phyloP scores from a whole-genome alignment of 306 rosid genomes.

The Cercis canadensis region DNA sequence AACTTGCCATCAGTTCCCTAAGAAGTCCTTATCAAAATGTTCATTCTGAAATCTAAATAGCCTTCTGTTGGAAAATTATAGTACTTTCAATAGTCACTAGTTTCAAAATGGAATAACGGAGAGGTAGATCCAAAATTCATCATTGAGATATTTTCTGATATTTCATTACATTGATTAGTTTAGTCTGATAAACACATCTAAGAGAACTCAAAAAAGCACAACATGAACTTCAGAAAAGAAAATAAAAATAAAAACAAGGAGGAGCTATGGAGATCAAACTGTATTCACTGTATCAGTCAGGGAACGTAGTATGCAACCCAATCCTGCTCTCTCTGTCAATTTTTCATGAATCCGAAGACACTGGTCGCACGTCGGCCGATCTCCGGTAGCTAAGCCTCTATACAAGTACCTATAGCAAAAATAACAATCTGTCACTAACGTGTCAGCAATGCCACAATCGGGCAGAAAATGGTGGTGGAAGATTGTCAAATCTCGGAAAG shows the following conservation, averaged over 20 bases:
- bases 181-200: conserved; percentile 19
- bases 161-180: conserved; percentile 23
- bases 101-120: conserved; percentile 1
- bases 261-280: conserved; percentile 61
- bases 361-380: conserved; percentile 94
- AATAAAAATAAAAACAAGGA: no score
- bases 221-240: background rate
- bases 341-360: conserved; percentile 93
- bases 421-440: background rate
- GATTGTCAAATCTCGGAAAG: background rate
- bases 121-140: conserved; percentile 18
- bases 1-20: no score
- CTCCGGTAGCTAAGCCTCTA: conserved; percentile 94
- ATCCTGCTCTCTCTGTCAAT: conserved; percentile 87
- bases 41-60: no score
- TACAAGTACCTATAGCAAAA: conserved; percentile 74
- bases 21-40: no score
- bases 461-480: conserved; percentile 2
- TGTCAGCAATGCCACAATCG: background rate
- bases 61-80: no score
- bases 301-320: conserved; percentile 90
- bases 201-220: conserved; percentile 26
- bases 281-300: conserved; percentile 87
- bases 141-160: conserved; percentile 3
- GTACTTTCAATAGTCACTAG: conserved; percentile 10